Evolutionary conservation across 345 rosid species (phyloP).

Genomic region (Bruguiera gymnorhiza): DNA sequence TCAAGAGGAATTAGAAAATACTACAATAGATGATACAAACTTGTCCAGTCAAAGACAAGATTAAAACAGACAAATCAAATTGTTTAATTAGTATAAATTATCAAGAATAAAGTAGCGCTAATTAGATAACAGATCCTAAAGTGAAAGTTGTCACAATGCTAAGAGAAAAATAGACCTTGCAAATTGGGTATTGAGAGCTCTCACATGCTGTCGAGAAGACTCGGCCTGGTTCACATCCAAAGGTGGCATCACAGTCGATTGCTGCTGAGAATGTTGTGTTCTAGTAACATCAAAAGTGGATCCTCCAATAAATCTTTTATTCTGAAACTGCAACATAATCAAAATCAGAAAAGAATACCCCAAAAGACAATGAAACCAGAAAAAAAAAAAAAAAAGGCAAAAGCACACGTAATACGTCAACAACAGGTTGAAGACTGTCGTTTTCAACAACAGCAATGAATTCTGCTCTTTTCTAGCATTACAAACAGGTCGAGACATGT

Average conservation of each 20-base stretch:
- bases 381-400: not conserved
- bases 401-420: not conserved
- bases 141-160: not conserved
- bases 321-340: constrained; percentile 49
- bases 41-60: not conserved
- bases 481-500: too few species aligned
- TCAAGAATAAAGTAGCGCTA: not conserved
- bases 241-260: constrained; percentile 18
- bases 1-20: not conserved
- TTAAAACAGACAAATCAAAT: not conserved
- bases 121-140: not conserved
- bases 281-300: constrained; percentile 48
- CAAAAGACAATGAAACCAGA: not conserved
- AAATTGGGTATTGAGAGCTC: constrained; percentile 89
- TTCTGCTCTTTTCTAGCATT: too few species aligned
- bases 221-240: constrained; percentile 64
- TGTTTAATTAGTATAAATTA: not conserved
- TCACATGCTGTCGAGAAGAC: constrained; percentile 73
- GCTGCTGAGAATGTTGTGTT: constrained; percentile 47
- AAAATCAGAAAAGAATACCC: constrained; percentile 16
- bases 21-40: not conserved
- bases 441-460: not conserved
- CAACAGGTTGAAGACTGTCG: too few species aligned
- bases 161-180: constrained; percentile 52
- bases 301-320: constrained; percentile 63